Percentiles rank a stretch among this genome's conserved stretches.
phyloP scores from a whole-genome alignment of 768 basidiomycete species.

The Tephrocybe sp. region DNA sequence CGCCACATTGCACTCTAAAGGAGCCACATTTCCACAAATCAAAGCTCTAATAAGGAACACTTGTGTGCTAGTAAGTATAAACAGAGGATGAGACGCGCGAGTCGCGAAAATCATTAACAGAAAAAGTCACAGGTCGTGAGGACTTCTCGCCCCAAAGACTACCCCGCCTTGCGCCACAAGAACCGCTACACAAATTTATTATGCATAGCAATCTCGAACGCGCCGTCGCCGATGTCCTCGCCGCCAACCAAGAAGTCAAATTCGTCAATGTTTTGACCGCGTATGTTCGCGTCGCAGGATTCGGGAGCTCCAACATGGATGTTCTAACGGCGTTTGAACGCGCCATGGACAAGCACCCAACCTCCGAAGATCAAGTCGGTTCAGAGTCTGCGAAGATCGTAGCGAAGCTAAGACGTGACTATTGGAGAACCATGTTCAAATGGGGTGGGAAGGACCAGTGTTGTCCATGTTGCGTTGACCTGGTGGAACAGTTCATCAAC shows the following conservation, averaged over 20 bases:
- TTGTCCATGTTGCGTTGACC: conserved; percentile 17
- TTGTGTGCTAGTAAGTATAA: too few species aligned
- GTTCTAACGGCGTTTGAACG: conserved; percentile 17
- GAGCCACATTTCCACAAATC: too few species aligned
- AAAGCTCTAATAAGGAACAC: too few species aligned
- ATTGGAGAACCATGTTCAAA: conserved; percentile 17
- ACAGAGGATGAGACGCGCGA: too few species aligned
- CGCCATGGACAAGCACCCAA: conserved; percentile 18
- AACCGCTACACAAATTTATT: neutral
- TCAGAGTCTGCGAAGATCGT: conserved; percentile 13
- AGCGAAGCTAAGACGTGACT: conserved; percentile 16
- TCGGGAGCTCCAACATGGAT: conserved; percentile 10
- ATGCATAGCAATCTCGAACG: conserved; percentile 22
- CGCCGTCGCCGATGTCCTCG: conserved; percentile 18
- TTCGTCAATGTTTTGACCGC: conserved; percentile 17
- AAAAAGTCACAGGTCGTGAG: neutral
- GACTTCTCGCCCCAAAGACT: neutral
- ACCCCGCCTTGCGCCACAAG: neutral
- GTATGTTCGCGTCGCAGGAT: conserved; percentile 17
- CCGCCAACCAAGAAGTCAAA: conserved; percentile 17
- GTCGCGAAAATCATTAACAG: conserved; percentile 1
- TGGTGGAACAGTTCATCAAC: conserved; percentile 13
- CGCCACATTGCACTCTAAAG: neutral
- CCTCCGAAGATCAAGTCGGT: conserved; percentile 14
- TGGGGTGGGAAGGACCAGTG: conserved; percentile 14